These are phyloP conservation scores for Barbarea vulgaris DNA, from an alignment of 345 rosid genomes.

Conservation along the genomic window DNA sequence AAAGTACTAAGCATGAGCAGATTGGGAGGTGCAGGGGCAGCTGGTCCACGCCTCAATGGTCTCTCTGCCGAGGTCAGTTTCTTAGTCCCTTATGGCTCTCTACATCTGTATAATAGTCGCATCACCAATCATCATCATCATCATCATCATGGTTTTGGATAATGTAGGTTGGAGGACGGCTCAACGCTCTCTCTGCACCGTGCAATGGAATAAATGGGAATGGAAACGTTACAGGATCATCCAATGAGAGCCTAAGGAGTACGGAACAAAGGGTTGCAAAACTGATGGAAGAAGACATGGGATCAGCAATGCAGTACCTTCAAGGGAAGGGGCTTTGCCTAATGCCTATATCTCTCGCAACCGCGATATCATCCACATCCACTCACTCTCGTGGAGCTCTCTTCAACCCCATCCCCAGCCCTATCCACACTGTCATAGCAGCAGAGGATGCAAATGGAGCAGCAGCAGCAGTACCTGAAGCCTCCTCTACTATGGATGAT, in stretches of 20 bases:
- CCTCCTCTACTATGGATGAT: slow-evolving; percentile 60
- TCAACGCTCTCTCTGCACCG: slow-evolving; percentile 45
- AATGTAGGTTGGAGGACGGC: slow-evolving; percentile 55
- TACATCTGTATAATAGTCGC: neutral
- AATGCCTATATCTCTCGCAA: slow-evolving; percentile 95
- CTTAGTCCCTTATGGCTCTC: neutral
- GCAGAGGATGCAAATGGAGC: slow-evolving; percentile 30
- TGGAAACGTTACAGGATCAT: slow-evolving; percentile 39
- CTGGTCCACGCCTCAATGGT: slow-evolving; percentile 82
- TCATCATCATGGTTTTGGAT: slow-evolving; percentile 2
- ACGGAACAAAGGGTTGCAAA: slow-evolving; percentile 92
- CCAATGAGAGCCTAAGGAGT: slow-evolving; percentile 59
- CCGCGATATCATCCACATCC: slow-evolving; percentile 83
- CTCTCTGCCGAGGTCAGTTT: slow-evolving; percentile 70
- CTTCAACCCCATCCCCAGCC: slow-evolving; percentile 26
- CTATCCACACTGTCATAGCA: neutral
- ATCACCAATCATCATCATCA: slow-evolving; percentile 17
- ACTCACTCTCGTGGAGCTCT: slow-evolving; percentile 54
- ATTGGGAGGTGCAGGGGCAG: slow-evolving; percentile 84
- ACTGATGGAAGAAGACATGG: slow-evolving; percentile 98
- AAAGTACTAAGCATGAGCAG: slow-evolving; percentile 98
- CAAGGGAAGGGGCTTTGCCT: slow-evolving; percentile 97
- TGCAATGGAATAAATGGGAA: slow-evolving; percentile 43
- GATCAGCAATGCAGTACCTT: slow-evolving; percentile 96
- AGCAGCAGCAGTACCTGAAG: slow-evolving; percentile 31